Evolutionary conservation across 106 monocot species (phyloP).

Genomic region (Amphibolis antarctica): DNA sequence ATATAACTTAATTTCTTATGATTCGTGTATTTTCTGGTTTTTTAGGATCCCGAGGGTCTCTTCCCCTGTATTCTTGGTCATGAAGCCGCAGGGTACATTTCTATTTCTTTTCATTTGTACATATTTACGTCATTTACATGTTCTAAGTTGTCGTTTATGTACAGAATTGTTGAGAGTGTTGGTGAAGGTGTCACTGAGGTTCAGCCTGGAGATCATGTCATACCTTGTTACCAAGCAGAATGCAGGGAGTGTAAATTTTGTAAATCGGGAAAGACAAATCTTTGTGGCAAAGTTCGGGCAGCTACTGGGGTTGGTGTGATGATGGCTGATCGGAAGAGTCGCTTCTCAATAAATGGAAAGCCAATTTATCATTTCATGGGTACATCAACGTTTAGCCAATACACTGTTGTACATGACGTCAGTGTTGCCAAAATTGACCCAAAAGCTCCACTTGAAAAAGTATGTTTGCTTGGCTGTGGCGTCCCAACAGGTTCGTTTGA

Average conservation of each 20-base stretch:
- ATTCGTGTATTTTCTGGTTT: neutral
- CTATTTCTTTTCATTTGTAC: neutral
- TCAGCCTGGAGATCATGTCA: constrained; percentile 96
- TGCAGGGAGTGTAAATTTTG: constrained; percentile 96
- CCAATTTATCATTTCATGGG: constrained; percentile 98
- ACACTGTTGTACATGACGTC: constrained; percentile 97
- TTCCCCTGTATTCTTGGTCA: constrained; percentile 99
- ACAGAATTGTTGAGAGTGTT: constrained; percentile 94
- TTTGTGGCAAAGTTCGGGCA: constrained; percentile 85
- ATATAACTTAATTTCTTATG: neutral
- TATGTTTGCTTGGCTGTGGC: constrained; percentile 94
- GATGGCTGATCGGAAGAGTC: constrained; percentile 80
- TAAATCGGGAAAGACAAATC: constrained; percentile 96
- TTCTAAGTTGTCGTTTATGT: neutral
- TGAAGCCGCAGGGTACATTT: constrained; percentile 87
- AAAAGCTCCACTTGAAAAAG: constrained; percentile 84
- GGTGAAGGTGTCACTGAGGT: constrained; percentile 99
- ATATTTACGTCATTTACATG: neutral
- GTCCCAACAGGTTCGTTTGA: constrained; percentile 72
- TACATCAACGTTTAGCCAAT: constrained; percentile 97
- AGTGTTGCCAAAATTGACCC: constrained; percentile 98
- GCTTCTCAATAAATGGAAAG: constrained; percentile 89
- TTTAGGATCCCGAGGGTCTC: constrained; percentile 97
- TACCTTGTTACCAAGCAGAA: constrained; percentile 99
- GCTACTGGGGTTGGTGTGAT: constrained; percentile 98